These are phyloP conservation scores for Ganoderma multipileum DNA, from an alignment of 1,284 basidiomycete species.

Conservation along the genomic window DNA sequence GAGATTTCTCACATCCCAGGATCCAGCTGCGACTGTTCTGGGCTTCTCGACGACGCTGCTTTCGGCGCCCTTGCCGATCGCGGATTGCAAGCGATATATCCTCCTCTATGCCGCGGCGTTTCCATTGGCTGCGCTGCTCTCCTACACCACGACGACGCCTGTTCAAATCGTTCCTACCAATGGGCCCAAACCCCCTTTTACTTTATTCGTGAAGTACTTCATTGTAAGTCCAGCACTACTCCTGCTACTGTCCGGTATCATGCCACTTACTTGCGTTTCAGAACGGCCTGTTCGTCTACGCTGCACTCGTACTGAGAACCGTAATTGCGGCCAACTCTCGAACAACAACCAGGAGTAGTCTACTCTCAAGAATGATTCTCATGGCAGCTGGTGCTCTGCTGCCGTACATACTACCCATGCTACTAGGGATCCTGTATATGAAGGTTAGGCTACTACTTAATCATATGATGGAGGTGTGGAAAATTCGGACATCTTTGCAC, in stretches of 20 bases:
- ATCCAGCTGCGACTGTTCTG: not conserved
- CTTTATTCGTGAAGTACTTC: not conserved
- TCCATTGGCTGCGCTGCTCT: not conserved
- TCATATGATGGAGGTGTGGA: too few relatives aligned
- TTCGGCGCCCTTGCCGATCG: not conserved
- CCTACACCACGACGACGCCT: not conserved
- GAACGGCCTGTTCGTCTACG: not conserved
- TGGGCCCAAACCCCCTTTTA: not conserved
- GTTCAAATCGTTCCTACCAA: not conserved
- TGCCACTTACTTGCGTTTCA: not conserved
- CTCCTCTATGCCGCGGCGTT: not conserved
- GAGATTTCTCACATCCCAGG: not conserved
- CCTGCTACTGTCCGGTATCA: not conserved
- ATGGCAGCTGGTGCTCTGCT: not conserved
- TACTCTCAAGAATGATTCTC: not conserved
- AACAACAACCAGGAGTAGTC: not conserved
- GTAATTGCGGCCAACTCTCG: not conserved
- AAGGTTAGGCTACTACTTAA: too few relatives aligned
- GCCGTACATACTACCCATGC: not conserved
- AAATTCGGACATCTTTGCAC: too few relatives aligned
- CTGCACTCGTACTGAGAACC: not conserved
- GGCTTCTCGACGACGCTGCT: constrained; percentile 1
- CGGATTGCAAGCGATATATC: not conserved
- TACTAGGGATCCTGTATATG: not conserved
- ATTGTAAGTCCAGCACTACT: not conserved